A percentile compares a stretch with the other conserved stretches of the same genome.
Evolutionary conservation across 1,284 basidiomycete genomes (phyloP).

Genomic region (Cutaneotrichosporon sp.): DNA sequence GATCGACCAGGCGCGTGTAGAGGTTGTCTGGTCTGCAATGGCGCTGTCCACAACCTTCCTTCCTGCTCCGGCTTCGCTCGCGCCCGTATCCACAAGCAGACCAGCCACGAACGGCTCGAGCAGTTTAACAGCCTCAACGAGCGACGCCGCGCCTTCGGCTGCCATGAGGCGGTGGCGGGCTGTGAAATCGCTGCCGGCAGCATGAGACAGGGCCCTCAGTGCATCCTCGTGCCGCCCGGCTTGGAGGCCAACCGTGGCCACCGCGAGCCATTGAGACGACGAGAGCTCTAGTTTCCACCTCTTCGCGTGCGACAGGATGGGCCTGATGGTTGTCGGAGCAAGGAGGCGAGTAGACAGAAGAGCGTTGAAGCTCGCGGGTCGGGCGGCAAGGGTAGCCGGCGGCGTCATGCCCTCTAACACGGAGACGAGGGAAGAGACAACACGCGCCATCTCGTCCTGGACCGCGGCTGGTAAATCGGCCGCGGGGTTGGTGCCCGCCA

Average conservation of each 20-base stretch:
- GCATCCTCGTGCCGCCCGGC: background rate
- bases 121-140: conserved; percentile 5
- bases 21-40: background rate
- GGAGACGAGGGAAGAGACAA: background rate
- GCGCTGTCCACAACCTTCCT: background rate
- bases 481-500: background rate
- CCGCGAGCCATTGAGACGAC: conserved; percentile 11
- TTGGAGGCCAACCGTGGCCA: background rate
- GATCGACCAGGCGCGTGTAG: conserved; percentile 15
- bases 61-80: background rate
- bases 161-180: conserved; percentile 7
- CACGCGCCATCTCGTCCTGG: background rate
- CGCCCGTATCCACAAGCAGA: background rate
- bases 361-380: conserved; percentile 1
- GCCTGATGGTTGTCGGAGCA: background rate
- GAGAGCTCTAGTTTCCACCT: background rate
- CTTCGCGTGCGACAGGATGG: conserved; percentile 5
- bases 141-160: conserved; percentile 12
- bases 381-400: background rate
- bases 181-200: background rate
- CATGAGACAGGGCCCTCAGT: conserved; percentile 5
- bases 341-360: conserved; percentile 11
- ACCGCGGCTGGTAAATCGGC: background rate
- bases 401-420: background rate
- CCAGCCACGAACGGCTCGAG: conserved; percentile 13